phyloP scores from a whole-genome alignment of 129 eudicot genomes.

The Lonicera japonica region DNA sequence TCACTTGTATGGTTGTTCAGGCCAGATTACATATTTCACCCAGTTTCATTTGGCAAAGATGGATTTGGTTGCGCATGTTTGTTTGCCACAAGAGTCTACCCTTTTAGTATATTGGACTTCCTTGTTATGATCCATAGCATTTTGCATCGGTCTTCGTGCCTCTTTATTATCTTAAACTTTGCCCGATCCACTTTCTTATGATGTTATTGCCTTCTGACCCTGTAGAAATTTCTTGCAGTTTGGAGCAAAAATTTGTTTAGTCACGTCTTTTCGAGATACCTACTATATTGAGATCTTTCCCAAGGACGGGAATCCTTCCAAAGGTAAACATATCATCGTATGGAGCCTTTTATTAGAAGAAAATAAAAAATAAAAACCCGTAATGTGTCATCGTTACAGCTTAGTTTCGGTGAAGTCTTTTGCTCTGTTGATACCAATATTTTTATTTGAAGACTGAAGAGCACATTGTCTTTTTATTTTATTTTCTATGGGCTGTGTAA shows the following conservation, averaged over 20 bases:
- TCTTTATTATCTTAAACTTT: neutral
- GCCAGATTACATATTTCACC: too few species aligned
- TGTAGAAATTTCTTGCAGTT: constrained; percentile 27
- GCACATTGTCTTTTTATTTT: too few species aligned
- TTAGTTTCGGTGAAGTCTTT: neutral
- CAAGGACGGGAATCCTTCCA: constrained; percentile 28
- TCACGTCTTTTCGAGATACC: constrained; percentile 56
- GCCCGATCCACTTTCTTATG: neutral
- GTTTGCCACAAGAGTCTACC: too few species aligned
- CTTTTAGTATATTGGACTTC: too few species aligned
- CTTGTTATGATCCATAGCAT: neutral
- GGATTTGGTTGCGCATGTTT: too few species aligned
- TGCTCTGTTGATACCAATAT: neutral
- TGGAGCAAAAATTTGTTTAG: constrained; percentile 49
- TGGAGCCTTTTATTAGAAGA: too few species aligned
- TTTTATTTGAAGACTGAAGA: too few species aligned
- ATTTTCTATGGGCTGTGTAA: too few species aligned
- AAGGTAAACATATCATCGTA: constrained; percentile 28
- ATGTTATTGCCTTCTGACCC: neutral
- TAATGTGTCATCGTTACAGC: neutral
- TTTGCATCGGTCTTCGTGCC: neutral
- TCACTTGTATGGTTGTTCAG: too few species aligned
- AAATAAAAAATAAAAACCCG: too few species aligned
- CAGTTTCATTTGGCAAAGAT: too few species aligned
- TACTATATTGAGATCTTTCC: constrained; percentile 58